Evolutionary conservation across 768 basidiomycete genomes (phyloP), one percentile per base, ranked within the genome.

Genomic region (Serendipita vermifera): DNA sequence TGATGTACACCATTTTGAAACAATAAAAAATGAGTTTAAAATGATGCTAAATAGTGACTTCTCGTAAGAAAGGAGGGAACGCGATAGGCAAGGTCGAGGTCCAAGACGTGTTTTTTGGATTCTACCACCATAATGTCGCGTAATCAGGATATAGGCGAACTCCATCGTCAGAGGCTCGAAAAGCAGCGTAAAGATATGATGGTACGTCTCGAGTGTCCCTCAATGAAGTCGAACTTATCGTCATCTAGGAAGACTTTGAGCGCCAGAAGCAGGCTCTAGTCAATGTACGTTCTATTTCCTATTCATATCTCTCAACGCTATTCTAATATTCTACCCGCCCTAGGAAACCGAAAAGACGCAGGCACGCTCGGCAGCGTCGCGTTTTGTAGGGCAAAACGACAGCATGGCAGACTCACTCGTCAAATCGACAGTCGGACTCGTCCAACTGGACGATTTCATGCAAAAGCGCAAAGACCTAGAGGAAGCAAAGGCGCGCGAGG

Each of bases 341-440:
- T 54, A 72, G 65, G 92, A 96, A 71, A 92, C 91, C 2, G 88
- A 94, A 73, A 93, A 92, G 69, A n/a, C n/a, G n/a, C n/a, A n/a
- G n/a, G 83, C 87, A 35, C 84, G 90, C 29, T 87, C 91, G 3
- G 87, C 88, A 0, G 71, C 80, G 2, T 83, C 85, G 65, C 85
- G 92, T 59, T 98, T 98, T 69, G 87, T 94, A 33, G 89, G 90
- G 1, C 88, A 93, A 67, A 81, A 88, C 69, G 93, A 97, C 66
- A 89, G 87, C 3, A 82, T 96, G 76, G 94, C 97, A 68, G 94
- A 97, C 58, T 77, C 81, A 5, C 76, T 98, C 53, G 96, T 94
- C 75, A 77, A 89, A 59, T 83, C 77, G 48, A 98, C 94, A 1
- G 81, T 98, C 39, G 94, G 94, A 60, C 77, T 98, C 15, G 93